Percentiles rank a stretch among this genome's conserved stretches.
Evolutionary conservation across 148 eudicot genomes (phyloP).

Genomic region (Rhododendron kiyosumense): DNA sequence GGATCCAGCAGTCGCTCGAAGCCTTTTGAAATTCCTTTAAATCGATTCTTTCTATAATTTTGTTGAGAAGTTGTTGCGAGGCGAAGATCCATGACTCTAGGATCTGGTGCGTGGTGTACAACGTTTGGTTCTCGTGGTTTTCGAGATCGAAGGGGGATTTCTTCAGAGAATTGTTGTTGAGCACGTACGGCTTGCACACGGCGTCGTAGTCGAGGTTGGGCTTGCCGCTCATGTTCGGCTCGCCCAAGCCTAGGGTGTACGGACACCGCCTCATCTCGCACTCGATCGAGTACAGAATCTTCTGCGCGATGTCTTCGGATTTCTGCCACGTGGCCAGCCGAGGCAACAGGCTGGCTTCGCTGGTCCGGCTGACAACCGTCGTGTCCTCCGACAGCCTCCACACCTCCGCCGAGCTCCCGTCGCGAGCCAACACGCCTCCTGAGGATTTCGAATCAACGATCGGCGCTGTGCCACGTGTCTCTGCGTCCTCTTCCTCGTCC

Average conservation of each 20-base stretch:
- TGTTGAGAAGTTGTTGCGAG: conserved; percentile 24
- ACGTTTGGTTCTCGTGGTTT: conserved; percentile 39
- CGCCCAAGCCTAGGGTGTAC: conserved; percentile 72
- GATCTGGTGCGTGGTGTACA: conserved; percentile 59
- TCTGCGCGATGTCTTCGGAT: conserved; percentile 35
- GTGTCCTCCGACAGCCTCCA: conserved; percentile 43
- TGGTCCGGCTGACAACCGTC: conserved; percentile 47
- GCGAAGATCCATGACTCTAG: conserved; percentile 61
- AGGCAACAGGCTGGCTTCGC: conserved; percentile 53
- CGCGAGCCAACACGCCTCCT: conserved; percentile 39
- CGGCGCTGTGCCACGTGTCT: conserved; percentile 31
- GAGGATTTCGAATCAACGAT: conserved; percentile 38
- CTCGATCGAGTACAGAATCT: conserved; percentile 53
- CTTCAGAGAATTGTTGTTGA: conserved; percentile 37
- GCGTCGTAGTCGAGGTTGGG: conserved; percentile 66
- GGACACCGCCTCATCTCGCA: conserved; percentile 47
- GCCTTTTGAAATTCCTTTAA: conserved; percentile 28
- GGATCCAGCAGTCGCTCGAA: conserved; percentile 45
- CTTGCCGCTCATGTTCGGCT: conserved; percentile 58
- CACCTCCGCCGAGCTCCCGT: conserved; percentile 56
- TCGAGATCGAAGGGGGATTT: conserved; percentile 28
- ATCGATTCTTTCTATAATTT: conserved; percentile 30
- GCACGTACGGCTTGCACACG: conserved; percentile 53
- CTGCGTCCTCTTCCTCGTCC: conserved; percentile 27
- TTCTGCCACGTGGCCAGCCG: conserved; percentile 62